A percentile compares a stretch with the other conserved stretches of the same genome.
Evolutionary conservation across 140 eudicot genomes (phyloP).

Genomic region (Bidens hawaiensis): DNA sequence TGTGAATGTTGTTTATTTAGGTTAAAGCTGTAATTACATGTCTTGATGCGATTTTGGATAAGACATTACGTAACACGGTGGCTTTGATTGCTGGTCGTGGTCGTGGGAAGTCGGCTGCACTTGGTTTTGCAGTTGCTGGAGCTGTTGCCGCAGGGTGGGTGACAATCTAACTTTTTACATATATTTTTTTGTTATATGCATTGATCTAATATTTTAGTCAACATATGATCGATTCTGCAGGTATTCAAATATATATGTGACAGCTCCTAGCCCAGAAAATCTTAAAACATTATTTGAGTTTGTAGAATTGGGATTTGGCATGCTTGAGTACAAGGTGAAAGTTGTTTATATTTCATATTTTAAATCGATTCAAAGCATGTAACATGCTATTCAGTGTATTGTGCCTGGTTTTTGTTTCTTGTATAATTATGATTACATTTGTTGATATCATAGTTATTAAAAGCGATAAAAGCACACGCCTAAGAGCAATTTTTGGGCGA

Average conservation of each 20-base stretch:
- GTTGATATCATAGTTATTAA: too few species aligned
- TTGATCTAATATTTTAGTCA: slow-evolving; percentile 7
- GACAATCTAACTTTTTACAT: slow-evolving; percentile 9
- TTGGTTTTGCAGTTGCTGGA: slow-evolving; percentile 93
- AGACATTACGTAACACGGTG: too few species aligned
- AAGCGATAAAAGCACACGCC: too few species aligned
- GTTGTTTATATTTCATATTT: background rate
- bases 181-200: slow-evolving; percentile 5
- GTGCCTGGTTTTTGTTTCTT: background rate
- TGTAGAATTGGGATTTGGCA: slow-evolving; percentile 67
- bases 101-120: too few species aligned
- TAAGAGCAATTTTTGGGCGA: too few species aligned
- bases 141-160: slow-evolving; percentile 98
- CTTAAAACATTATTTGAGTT: slow-evolving; percentile 79
- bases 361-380: background rate
- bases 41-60: too few species aligned
- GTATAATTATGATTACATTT: background rate
- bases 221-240: slow-evolving; percentile 31
- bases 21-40: slow-evolving; percentile 85
- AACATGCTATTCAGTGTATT: background rate
- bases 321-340: too few species aligned
- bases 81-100: too few species aligned
- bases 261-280: slow-evolving; percentile 97
- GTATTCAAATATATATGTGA: slow-evolving; percentile 83
- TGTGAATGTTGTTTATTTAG: slow-evolving; percentile 28